Evolutionary conservation across 495 filamentous ascomycete species (phyloP), one percentile per base, ranked within the genome.

Genomic region (Patellaria atrata): DNA sequence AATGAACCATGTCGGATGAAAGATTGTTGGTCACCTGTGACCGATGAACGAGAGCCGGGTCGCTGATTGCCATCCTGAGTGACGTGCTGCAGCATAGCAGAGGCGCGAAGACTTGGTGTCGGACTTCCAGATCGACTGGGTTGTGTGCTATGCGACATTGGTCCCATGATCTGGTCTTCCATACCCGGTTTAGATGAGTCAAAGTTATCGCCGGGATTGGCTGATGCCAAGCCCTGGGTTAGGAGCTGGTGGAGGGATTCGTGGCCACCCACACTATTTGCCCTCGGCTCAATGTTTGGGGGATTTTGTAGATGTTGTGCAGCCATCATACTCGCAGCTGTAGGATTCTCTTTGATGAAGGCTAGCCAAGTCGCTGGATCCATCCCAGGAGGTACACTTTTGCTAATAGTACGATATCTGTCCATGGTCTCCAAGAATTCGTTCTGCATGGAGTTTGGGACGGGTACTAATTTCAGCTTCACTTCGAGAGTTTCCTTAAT

Each of bases 401-500:
- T 70, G 61, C 62, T 78, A 43, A 70, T 54, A 52, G 65, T 70
- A 39, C 62, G 65, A 56, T 71, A 71, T 40, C 60, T 65, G 31
- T 72, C 68, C 62, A 77, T 73, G 49, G 62, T 71, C 35, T 68
- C 70, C 24, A 75, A 54, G 50, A 75, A 79, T 51, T 79, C 73
- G 50, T 60, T 74, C 49, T 85, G 81, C 32, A 74, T 60, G 34
- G 74, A 71, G 22, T 71, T 84, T 8, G 81, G 46, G 17, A 94
- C 80, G 1, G 84, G 78, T 14, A 83, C 77, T 22, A 97, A 64
- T 45, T 82, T 82, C 31, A 97, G 58, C 57, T 82, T 94, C 40
- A 97, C 91, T 58, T 97, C 91, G 36, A 97, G 57, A 1, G 83
- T 94, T 53, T 97, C 89, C 49, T 77, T 79, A 24, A 76, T 72